Percentiles rank a stretch among this genome's conserved stretches.
Evolutionary conservation across 768 basidiomycete genomes (phyloP).

Genomic region (Lentinula detonsa): DNA sequence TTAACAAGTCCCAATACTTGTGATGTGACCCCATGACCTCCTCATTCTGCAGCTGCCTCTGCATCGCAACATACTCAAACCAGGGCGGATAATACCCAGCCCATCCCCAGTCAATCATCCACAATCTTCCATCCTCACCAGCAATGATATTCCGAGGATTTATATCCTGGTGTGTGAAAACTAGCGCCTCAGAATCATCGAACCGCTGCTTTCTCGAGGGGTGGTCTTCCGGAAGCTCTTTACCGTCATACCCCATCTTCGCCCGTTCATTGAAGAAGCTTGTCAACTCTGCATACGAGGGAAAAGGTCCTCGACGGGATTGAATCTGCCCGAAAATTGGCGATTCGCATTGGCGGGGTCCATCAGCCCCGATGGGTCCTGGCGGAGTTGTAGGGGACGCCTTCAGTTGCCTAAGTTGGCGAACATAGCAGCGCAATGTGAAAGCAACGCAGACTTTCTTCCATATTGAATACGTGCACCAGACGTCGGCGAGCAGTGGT

Average conservation of each 20-base stretch:
- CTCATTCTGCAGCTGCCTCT: conserved; percentile 10
- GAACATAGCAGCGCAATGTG: conserved; percentile 15
- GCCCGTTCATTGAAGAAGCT: conserved; percentile 10
- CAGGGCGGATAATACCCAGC: conserved; percentile 14
- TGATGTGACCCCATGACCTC: not conserved
- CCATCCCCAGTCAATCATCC: conserved; percentile 17
- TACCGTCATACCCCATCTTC: not conserved
- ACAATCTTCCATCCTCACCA: conserved; percentile 14
- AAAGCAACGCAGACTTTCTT: conserved; percentile 13
- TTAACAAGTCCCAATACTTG: not conserved
- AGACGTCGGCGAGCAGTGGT: conserved; percentile 9
- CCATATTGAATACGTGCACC: conserved; percentile 11
- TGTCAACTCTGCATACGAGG: conserved; percentile 10
- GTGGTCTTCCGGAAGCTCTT: conserved; percentile 4
- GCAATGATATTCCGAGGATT: conserved; percentile 15
- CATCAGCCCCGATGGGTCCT: conserved; percentile 9
- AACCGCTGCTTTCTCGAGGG: conserved; percentile 5
- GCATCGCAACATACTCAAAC: conserved; percentile 4
- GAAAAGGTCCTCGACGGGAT: conserved; percentile 11
- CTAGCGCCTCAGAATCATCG: conserved; percentile 16
- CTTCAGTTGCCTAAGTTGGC: conserved; percentile 9
- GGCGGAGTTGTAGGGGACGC: conserved; percentile 3
- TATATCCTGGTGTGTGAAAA: conserved; percentile 17
- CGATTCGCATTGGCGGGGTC: conserved; percentile 8
- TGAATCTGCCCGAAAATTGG: conserved; percentile 7